These are phyloP conservation scores for Dipteronia dyeriana DNA, from an alignment of 345 rosid species.

Conservation along the genomic window DNA sequence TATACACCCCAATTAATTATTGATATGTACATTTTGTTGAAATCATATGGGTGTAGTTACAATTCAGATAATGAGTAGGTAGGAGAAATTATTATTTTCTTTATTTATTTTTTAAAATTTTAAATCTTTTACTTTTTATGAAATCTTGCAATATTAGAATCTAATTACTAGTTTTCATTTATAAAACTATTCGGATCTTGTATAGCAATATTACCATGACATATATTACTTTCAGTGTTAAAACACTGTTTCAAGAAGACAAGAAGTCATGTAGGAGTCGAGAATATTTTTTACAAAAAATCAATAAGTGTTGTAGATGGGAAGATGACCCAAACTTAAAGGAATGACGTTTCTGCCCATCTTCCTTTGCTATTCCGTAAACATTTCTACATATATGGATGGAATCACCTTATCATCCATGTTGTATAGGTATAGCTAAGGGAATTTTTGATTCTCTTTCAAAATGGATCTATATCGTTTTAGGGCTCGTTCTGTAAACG, in stretches of 20 bases:
- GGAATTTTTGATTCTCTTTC: constrained; percentile 52
- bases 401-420: constrained; percentile 70
- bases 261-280: constrained; percentile 50
- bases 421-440: constrained; percentile 88
- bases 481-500: no score
- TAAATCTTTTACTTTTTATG: no score
- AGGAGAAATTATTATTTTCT: no score
- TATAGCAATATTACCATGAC: no score
- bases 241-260: constrained; percentile 66
- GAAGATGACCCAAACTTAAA: constrained; percentile 64
- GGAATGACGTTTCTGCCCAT: constrained; percentile 59
- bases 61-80: no score
- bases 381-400: constrained; percentile 49
- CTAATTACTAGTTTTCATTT: no score
- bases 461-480: constrained; percentile 36
- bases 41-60: no score
- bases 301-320: constrained; percentile 82
- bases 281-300: constrained; percentile 54
- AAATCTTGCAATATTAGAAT: no score
- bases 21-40: no score
- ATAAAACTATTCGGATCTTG: no score
- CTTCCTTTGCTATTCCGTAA: constrained; percentile 54
- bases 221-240: constrained; percentile 7
- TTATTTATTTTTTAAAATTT: no score
- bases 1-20: no score